phyloP scores from a whole-genome alignment of 2,329 filamentous ascomycete species.

The Exophiala phaeomuriformis region DNA sequence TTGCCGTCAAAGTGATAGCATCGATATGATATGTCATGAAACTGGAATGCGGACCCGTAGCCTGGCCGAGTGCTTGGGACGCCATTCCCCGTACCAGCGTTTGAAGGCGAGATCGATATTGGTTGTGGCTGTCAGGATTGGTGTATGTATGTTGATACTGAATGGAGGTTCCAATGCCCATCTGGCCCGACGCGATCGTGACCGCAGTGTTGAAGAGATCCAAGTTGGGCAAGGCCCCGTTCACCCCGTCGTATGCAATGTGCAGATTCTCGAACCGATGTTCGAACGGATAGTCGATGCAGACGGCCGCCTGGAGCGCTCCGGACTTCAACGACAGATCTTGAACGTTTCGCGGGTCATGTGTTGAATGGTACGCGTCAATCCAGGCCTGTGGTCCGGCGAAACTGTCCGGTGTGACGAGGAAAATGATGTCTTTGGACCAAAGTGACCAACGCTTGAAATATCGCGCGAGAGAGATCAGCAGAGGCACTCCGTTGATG shows the following conservation, averaged over 20 bases:
- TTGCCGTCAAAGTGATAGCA: conserved; percentile 84
- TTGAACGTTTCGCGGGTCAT: conserved; percentile 62
- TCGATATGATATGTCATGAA: conserved; percentile 99
- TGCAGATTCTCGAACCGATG: conserved; percentile 80
- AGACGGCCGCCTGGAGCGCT: conserved; percentile 82
- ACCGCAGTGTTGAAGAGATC: conserved; percentile 94
- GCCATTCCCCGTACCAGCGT: conserved; percentile 92
- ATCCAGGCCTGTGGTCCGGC: conserved; percentile 94
- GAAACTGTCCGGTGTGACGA: conserved; percentile 81
- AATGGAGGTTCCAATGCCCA: conserved; percentile 76
- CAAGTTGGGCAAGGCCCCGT: conserved; percentile 89
- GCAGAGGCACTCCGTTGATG: conserved; percentile 76
- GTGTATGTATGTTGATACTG: conserved; percentile 65
- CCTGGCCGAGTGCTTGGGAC: conserved; percentile 80
- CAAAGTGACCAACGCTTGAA: conserved; percentile 97
- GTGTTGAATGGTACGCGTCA: conserved; percentile 90
- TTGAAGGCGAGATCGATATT: conserved; percentile 70
- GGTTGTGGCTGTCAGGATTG: conserved; percentile 54
- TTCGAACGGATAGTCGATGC: conserved; percentile 85
- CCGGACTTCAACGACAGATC: conserved; percentile 84
- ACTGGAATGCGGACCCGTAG: conserved; percentile 83
- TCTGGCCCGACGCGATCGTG: conserved; percentile 78
- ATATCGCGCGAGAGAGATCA: conserved; percentile 81
- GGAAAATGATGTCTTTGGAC: conserved; percentile 96
- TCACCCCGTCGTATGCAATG: conserved; percentile 89